These are phyloP conservation scores for Penicillium thymicola DNA, from an alignment of 2,329 filamentous ascomycete genomes.

Conservation along the genomic window DNA sequence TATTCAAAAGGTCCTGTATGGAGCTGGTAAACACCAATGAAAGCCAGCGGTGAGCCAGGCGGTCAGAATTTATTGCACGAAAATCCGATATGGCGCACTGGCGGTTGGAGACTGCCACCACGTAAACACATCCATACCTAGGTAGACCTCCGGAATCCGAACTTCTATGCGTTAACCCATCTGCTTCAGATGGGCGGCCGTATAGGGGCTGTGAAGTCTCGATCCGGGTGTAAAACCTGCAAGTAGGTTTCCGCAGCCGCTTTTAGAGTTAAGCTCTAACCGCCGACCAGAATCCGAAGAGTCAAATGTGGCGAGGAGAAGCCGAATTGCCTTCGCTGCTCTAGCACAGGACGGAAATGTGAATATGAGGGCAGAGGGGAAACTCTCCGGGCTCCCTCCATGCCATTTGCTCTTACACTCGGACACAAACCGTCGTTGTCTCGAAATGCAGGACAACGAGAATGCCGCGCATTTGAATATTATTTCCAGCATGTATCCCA, in stretches of 20 bases:
- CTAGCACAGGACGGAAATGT: constrained; percentile 19
- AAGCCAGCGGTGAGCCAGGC: too few relatives aligned
- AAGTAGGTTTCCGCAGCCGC: constrained; percentile 8
- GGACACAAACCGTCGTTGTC: neutral
- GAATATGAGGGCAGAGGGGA: constrained; percentile 9
- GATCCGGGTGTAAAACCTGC: constrained; percentile 18
- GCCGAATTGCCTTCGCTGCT: constrained; percentile 20
- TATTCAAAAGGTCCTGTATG: too few relatives aligned
- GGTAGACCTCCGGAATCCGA: neutral
- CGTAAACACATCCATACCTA: too few relatives aligned
- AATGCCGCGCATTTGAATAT: constrained; percentile 27
- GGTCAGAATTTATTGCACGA: too few relatives aligned
- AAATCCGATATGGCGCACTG: too few relatives aligned
- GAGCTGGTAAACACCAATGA: too few relatives aligned
- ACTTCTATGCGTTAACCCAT: neutral
- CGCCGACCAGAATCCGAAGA: constrained; percentile 11
- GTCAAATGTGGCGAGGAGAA: constrained; percentile 29
- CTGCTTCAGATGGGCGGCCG: neutral
- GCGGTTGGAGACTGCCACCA: too few relatives aligned
- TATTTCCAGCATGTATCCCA: constrained; percentile 21
- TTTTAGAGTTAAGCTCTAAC: neutral
- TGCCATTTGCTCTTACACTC: neutral
- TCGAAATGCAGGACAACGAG: constrained; percentile 9
- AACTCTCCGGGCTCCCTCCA: neutral
- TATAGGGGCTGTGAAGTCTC: constrained; percentile 12